Evolutionary conservation across 2,329 filamentous ascomycete genomes (phyloP).

Genomic region (Colletotrichum filicis): DNA sequence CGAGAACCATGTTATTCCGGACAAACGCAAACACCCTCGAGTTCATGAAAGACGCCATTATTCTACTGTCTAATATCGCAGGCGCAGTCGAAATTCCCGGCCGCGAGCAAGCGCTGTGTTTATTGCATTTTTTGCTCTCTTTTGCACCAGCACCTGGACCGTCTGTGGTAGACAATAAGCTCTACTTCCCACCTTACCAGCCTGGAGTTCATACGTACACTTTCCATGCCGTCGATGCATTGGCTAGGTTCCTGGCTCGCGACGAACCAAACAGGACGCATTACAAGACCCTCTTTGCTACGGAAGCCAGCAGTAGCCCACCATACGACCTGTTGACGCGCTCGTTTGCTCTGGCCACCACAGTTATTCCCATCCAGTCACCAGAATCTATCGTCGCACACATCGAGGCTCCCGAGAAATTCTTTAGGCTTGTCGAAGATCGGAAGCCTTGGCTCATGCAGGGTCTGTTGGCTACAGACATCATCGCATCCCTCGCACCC

Average conservation of each 20-base stretch:
- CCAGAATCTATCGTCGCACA: slow-evolving; percentile 28
- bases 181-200: slow-evolving; percentile 85
- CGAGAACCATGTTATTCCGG: slow-evolving; percentile 85
- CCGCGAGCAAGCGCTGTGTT: slow-evolving; percentile 85
- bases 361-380: slow-evolving; percentile 78
- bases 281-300: slow-evolving; percentile 84
- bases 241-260: slow-evolving; percentile 90
- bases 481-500: slow-evolving; percentile 80
- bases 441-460: slow-evolving; percentile 93
- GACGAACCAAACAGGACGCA: slow-evolving; percentile 92
- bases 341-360: slow-evolving; percentile 87
- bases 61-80: slow-evolving; percentile 89
- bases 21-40: slow-evolving; percentile 88
- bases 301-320: slow-evolving; percentile 72
- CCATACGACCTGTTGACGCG: slow-evolving; percentile 86
- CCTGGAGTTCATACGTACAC: slow-evolving; percentile 87
- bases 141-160: slow-evolving; percentile 87
- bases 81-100: slow-evolving; percentile 83
- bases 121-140: slow-evolving; percentile 89
- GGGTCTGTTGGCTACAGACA: slow-evolving; percentile 89
- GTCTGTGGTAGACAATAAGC: slow-evolving; percentile 58
- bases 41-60: slow-evolving; percentile 95
- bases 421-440: slow-evolving; percentile 73
- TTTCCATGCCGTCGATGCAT: slow-evolving; percentile 86
- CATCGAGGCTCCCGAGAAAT: slow-evolving; percentile 47